phyloP scores from a whole-genome alignment of 495 filamentous ascomycete species.

The Daldinia concentrica region DNA sequence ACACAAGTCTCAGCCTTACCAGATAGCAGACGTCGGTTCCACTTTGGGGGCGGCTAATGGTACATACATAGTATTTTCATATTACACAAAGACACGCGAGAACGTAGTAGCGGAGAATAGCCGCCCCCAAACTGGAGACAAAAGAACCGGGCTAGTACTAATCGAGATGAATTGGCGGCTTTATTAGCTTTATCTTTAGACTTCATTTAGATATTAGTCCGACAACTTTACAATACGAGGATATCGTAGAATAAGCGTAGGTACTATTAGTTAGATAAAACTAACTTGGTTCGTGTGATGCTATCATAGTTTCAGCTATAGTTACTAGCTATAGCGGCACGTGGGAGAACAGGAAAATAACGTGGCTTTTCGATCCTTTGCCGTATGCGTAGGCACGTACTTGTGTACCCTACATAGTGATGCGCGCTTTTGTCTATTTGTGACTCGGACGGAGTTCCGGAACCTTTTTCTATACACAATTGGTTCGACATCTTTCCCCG shows the following conservation, averaged over 20 bases:
- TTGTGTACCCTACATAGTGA: not conserved
- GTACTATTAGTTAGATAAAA: no score
- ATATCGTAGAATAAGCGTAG: not conserved
- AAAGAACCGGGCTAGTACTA: conserved; percentile 17
- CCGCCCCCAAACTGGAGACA: conserved; percentile 40
- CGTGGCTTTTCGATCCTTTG: conserved; percentile 1
- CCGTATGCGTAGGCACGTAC: not conserved
- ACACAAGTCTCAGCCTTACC: conserved; percentile 39
- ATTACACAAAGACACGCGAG: conserved; percentile 7
- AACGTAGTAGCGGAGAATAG: conserved; percentile 11
- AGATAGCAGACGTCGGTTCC: conserved; percentile 33
- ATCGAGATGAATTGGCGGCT: conserved; percentile 12
- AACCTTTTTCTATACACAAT: not conserved
- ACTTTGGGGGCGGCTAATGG: conserved; percentile 34
- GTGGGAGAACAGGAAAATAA: not conserved
- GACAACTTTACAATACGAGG: not conserved
- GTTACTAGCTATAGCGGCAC: not conserved
- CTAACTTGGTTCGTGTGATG: no score
- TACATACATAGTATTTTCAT: not conserved
- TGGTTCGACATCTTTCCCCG: not conserved
- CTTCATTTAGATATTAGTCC: not conserved
- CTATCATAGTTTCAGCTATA: not conserved
- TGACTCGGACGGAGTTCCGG: not conserved
- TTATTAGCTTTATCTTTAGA: not conserved
- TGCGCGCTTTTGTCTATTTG: not conserved